Conservation (phyloP, 805 yeast species). For the Debaryomyces maramus region DNA sequence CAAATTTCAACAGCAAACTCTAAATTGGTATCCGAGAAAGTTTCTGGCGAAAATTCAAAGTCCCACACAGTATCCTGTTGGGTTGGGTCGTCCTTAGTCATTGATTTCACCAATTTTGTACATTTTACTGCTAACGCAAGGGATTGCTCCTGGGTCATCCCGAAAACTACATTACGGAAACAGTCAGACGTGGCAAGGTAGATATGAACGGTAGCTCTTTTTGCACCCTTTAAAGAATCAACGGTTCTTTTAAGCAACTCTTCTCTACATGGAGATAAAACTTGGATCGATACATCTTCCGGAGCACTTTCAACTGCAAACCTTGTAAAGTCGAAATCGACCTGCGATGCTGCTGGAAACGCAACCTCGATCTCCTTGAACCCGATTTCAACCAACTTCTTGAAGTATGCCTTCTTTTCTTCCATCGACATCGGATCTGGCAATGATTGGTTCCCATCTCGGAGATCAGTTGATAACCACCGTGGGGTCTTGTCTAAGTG, state of each 20-base stretch:
- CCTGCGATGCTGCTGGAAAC: conserved; percentile 78
- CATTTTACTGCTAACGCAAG: conserved; percentile 61
- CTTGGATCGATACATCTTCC: conserved; percentile 74
- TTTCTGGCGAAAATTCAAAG: conserved; percentile 80
- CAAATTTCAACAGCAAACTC: conserved; percentile 66
- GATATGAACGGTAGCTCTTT: conserved; percentile 71
- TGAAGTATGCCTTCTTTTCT: conserved; percentile 72
- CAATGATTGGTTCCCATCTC: conserved; percentile 83
- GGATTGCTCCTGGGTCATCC: conserved; percentile 59
- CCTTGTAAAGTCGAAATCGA: conserved; percentile 78
- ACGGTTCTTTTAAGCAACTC: conserved; percentile 70
- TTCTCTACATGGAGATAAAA: conserved; percentile 73
- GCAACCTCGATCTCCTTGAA: conserved; percentile 84
- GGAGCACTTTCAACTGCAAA: conserved; percentile 75
- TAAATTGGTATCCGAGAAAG: conserved; percentile 68
- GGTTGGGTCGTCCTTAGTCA: conserved; percentile 68
- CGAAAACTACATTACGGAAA: conserved; percentile 71
- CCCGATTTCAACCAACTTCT: conserved; percentile 68
- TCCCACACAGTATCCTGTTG: conserved; percentile 61
- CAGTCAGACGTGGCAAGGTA: conserved; percentile 76
- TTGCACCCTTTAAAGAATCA: conserved; percentile 72
- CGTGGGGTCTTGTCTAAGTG: conserved; percentile 65
- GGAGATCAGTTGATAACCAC: conserved; percentile 79
- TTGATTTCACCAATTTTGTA: conserved; percentile 58
- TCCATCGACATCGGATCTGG: conserved; percentile 85